phyloP scores from a whole-genome alignment of 371 early-diverging fungal species.

The Apophysomyces elegans region DNA sequence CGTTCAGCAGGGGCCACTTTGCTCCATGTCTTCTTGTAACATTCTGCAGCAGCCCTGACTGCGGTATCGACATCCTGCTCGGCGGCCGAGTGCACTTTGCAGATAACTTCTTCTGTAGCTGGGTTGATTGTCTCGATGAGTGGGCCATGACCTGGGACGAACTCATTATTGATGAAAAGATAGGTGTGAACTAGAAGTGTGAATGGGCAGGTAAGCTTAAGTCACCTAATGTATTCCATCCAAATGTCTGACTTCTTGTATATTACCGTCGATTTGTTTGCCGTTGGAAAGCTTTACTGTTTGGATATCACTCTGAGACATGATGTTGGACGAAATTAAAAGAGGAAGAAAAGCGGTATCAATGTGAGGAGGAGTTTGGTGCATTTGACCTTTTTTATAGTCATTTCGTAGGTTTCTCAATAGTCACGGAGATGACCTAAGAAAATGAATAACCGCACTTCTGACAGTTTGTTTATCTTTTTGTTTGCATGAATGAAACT shows the following conservation, averaged over 20 bases:
- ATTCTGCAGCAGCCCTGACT: slow-evolving; percentile 71
- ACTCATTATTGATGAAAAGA: slow-evolving; percentile 79
- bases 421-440: no score
- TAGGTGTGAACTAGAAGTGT: slow-evolving; percentile 41
- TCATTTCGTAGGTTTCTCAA: no score
- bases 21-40: slow-evolving; percentile 72
- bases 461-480: no score
- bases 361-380: no score
- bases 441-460: no score
- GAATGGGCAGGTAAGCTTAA: no score
- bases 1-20: slow-evolving; percentile 60
- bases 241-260: no score
- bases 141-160: slow-evolving; percentile 67
- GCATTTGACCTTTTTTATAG: no score
- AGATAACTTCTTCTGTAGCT: slow-evolving; percentile 72
- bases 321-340: background rate
- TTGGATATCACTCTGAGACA: slow-evolving; percentile 27
- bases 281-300: slow-evolving; percentile 25
- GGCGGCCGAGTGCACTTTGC: slow-evolving; percentile 72
- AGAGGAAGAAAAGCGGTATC: background rate
- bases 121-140: slow-evolving; percentile 68
- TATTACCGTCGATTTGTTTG: slow-evolving; percentile 29
- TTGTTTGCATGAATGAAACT: no score
- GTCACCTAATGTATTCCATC: background rate
- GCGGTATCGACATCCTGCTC: slow-evolving; percentile 79